Evolutionary conservation across 176 grass and related monocot species (phyloP), one percentile per base, ranked within the genome.

Genomic region (Puccinellia tenuiflora): DNA sequence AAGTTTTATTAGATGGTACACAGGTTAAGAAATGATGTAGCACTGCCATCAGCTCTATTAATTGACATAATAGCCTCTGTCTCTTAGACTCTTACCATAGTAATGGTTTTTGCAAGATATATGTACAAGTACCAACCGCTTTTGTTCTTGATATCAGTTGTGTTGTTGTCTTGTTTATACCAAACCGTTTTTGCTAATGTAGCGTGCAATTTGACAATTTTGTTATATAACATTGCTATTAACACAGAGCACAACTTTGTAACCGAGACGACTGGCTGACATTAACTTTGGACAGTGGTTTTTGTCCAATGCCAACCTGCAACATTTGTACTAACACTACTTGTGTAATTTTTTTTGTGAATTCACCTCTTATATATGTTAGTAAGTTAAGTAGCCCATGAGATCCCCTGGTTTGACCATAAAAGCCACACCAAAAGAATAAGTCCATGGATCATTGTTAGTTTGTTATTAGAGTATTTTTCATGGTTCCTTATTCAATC

Each of bases 1-100:
- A 31, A 63, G 45, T 83, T 79, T 65, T 35, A 65, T 52, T 55
- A 21, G 18, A 66, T 45, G 45, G 43, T 16, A 72, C 20, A n/a
- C 6, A 78, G 39, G 75, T 87, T 67, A 81, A 70, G 31, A 83
- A 63, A 73, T 68, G 12, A 59, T 83, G 50, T 30, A 83, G 56
- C 24, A 35, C 40, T 70, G 45, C 21, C 17, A 12, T 65, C 45
- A 47, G 9, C 17, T n/a, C 21, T 52, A n/a, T 47, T 21, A 63
- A 18, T 74, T 62, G 60, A 37, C 16, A 6, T 56, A 68, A 45
- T 26, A 77, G 22, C 17, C 18, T 72, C 31, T 88, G 28, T 70
- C 40, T 73, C 31, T 70, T 52, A 40, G 28, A 61, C 40, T 73
- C 31, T 70, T 52, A 40, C 31, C n/a, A 15, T 76, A 68, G 28